Conservation (phyloP, 371 early-diverging fungal species). For the Sporodiniella umbellata region DNA sequence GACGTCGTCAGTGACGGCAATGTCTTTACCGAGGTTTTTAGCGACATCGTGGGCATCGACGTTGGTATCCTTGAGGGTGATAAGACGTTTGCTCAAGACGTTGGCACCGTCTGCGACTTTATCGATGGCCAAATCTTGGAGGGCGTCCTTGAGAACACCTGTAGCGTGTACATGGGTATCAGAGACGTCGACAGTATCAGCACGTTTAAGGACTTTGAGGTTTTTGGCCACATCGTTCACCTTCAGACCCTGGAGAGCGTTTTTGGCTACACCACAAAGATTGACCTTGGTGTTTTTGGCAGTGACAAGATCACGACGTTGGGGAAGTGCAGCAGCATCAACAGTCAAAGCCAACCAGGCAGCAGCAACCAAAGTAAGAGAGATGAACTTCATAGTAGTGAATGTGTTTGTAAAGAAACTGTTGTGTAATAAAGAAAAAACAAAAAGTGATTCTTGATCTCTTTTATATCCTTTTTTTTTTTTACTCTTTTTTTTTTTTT, state of each 20-base stretch:
- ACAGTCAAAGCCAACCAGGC: neutral
- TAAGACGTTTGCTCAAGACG: too few relatives aligned
- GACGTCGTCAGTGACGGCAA: too few relatives aligned
- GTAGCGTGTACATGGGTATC: neutral
- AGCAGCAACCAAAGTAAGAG: constrained; percentile 14
- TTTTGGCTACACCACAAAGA: neutral
- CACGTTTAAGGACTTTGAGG: neutral
- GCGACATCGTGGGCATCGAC: constrained; percentile 9
- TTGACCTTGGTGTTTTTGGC: constrained; percentile 1
- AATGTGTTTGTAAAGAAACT: neutral
- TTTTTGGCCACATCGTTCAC: neutral
- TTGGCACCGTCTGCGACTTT: too few relatives aligned
- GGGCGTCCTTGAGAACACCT: neutral
- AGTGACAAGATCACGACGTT: neutral
- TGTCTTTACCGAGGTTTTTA: too few relatives aligned
- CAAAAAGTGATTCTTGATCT: neutral
- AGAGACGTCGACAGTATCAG: neutral
- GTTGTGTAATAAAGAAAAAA: neutral
- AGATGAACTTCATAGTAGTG: constrained; percentile 14
- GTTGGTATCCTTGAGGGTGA: neutral
- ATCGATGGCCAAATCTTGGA: too few relatives aligned
- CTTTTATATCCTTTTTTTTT: neutral
- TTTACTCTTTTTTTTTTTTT: neutral
- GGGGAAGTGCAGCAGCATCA: neutral
- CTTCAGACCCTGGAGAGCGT: neutral